Evolutionary conservation across 225 moss, liverwort and hornwort species (phyloP).

Genomic region (Pseudisothecium myosuroides): DNA sequence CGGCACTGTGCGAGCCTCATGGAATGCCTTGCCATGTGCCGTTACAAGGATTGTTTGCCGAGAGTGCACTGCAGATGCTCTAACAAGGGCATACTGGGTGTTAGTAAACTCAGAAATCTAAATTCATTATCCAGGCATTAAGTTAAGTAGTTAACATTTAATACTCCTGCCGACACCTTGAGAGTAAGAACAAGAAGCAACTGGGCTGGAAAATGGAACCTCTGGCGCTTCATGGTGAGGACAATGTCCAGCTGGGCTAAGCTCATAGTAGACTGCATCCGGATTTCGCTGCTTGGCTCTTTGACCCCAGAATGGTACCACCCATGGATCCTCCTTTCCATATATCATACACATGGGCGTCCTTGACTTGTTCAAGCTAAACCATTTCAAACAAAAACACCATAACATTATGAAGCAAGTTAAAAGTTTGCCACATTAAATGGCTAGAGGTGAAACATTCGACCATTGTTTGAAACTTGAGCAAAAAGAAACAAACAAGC

Average conservation of each 20-base stretch:
- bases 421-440: background rate
- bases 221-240: slow-evolving; percentile 54
- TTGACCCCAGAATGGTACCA: slow-evolving; percentile 47
- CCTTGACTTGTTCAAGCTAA: slow-evolving; percentile 27
- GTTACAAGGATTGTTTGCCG: no score
- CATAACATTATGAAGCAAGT: background rate
- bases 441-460: background rate
- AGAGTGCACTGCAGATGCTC: no score
- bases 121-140: background rate
- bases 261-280: slow-evolving; percentile 35
- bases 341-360: slow-evolving; percentile 40
- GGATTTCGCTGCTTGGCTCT: slow-evolving; percentile 31
- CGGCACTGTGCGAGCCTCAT: no score
- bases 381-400: background rate
- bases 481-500: background rate
- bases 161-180: background rate
- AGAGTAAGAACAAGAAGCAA: background rate
- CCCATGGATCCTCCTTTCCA: slow-evolving; percentile 49
- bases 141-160: background rate
- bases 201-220: slow-evolving; percentile 1
- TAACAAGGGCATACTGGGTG: no score
- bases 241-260: slow-evolving; percentile 49
- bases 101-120: background rate
- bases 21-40: no score
- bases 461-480: background rate